Evolutionary conservation across 192 early-diverging fungal genomes (phyloP), one percentile per base, ranked within the genome.

Genomic region (Lunasporangiospora selenospora): DNA sequence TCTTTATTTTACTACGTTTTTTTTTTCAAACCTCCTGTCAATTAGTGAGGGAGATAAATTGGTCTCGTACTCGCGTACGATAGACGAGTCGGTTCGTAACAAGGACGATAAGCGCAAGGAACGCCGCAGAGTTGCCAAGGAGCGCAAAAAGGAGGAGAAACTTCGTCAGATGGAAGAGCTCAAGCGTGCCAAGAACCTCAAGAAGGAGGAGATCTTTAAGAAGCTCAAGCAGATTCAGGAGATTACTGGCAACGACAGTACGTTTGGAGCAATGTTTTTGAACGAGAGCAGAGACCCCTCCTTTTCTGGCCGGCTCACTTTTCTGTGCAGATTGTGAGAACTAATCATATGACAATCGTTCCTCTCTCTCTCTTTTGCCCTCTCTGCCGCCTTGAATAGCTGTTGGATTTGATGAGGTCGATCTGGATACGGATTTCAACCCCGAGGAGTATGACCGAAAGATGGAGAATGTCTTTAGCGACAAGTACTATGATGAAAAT

Each of bases 401-500:
- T 3, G 81, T 87, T 53, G 91, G 87, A 31, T 82, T 97, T 40
- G 89, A 94, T 27, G 80, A 89, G 16, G 62, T 95, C 24, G 92
- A 94, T 79, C 71, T 98, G 34, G 92, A 96, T 40, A 89, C 84
- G n/a, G 96, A 99, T 19, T 98, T 96, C 81, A 93, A 97, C 70
- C 92, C 93, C 3, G 78, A 81, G 6, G 85, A 90, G 62, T 93
- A 92, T 71, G 96, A 97, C 67, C 48, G 80, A 60, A 85, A 93
- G 80, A 99, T 99, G 95, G 70, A 81, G 23, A 75, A 79, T 43
- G 78, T 91, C 29, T 95, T 97, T 75, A 78, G 87, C 55, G 88
- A 93, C 40, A 66, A 80, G 18, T 92, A 92, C 66, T 93, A 93
- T 59, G 62, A 71, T 1, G 29, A 50, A 16, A 54, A 39, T 3